A percentile compares a stretch with the other conserved stretches of the same genome.
Conservation (phyloP, 345 rosid genomes). For the Eucalyptus erythrocorys region DNA sequence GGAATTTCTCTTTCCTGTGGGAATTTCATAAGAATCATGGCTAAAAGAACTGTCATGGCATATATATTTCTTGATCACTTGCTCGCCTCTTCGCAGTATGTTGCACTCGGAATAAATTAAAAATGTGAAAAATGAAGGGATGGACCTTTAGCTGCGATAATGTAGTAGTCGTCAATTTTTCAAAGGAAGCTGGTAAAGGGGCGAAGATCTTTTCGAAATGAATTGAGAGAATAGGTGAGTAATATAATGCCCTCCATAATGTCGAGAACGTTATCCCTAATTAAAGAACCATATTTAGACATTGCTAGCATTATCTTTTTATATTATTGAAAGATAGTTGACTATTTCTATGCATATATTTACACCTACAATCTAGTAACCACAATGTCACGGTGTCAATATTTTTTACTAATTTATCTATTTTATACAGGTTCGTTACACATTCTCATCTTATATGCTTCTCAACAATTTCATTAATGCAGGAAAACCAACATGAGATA, state of each 20-base stretch:
- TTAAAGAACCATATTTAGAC: too few species aligned
- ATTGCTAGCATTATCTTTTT: not conserved
- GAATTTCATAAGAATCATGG: too few species aligned
- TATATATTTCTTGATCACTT: not conserved
- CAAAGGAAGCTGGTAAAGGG: too few species aligned
- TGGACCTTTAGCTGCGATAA: not conserved
- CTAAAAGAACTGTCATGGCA: not conserved
- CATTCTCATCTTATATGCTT: not conserved
- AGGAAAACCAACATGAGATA: accelerated
- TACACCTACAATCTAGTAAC: accelerated
- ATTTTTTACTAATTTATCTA: too few species aligned
- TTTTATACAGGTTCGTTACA: accelerated
- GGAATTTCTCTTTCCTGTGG: not conserved
- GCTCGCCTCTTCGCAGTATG: not conserved
- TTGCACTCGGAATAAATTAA: not conserved
- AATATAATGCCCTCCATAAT: not conserved
- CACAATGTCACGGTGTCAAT: too few species aligned
- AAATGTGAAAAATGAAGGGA: not conserved
- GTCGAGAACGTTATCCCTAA: not conserved
- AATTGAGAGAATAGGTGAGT: not conserved
- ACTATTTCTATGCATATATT: not conserved
- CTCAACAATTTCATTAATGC: too few species aligned
- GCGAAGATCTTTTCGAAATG: too few species aligned
- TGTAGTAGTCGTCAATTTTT: too few species aligned
- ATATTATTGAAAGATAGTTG: too few species aligned